Evolutionary conservation across 176 grass and related monocot genomes (phyloP).

Genomic region (Triticum timopheevii): DNA sequence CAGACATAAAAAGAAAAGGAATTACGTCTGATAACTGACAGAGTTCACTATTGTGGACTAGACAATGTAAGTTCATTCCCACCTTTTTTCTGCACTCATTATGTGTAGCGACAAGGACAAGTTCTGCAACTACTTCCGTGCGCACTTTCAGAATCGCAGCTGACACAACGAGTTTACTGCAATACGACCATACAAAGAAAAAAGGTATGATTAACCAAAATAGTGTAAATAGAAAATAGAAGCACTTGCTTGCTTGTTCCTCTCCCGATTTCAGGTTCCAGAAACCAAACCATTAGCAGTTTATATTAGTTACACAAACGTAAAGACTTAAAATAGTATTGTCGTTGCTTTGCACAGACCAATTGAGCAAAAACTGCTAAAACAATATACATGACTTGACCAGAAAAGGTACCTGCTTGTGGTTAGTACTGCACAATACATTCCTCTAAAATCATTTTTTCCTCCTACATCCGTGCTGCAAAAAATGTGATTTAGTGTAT

Average conservation of each 20-base stretch:
- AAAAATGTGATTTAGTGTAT: conserved; percentile 28
- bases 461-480: conserved; percentile 45
- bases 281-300: background rate
- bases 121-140: conserved; percentile 52
- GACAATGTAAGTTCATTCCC: conserved; percentile 23
- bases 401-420: conserved; percentile 42
- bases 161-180: conserved; percentile 47
- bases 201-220: conserved; percentile 9
- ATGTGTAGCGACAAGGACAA: conserved; percentile 52
- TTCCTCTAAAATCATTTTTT: conserved; percentile 65
- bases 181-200: background rate
- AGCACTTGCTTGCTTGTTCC: background rate
- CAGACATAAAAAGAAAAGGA: conserved; percentile 5
- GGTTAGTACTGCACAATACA: conserved; percentile 59
- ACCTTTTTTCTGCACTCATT: conserved; percentile 46
- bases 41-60: background rate
- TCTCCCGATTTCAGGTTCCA: background rate
- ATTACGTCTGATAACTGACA: conserved; percentile 7
- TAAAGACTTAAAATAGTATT: conserved; percentile 11
- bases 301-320: conserved; percentile 16
- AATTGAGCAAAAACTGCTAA: conserved; percentile 18
- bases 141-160: conserved; percentile 59
- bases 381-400: background rate
- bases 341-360: conserved; percentile 10
- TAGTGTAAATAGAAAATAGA: conserved; percentile 6